Evolutionary conservation across 129 eudicot genomes (phyloP), one percentile per base, ranked within the genome.

Genomic region (Dittrichia graveolens): DNA sequence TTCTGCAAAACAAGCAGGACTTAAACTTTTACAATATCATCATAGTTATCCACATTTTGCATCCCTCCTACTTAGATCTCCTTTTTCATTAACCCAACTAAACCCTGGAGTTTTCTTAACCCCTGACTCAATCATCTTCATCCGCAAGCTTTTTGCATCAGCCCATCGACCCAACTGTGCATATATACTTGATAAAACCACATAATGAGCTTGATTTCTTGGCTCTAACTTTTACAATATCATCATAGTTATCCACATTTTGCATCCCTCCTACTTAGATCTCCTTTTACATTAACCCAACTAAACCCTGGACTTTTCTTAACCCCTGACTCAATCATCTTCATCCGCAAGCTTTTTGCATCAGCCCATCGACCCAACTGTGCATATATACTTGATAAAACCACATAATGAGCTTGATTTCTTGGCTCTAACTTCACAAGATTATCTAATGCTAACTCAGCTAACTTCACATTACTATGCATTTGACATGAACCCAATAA

Each of bases 401-500:
- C 91, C 39, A 85, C 85, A 67, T 85, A 89, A 56, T 86, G 95
- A 63, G 91, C 85, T 24, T 85, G 85, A 52, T 83, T 85, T 62
- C 80, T 71, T 0, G 83, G 80, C 78, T 89, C 91, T 19, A 89
- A 80, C 48, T 77, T 79, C 63, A 68, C 86, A 65, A 89, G 88
- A 52, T 85, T 52, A 37, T 83, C 76, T 31, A 81, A 61, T 15
- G 87, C 91, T 37, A 83, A 39, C 71, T 89, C 95, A 37, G 79
- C 95, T 52, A 89, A 47, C n/a, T 70, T 73, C 9, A 84, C 79
- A 79, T 89, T 83, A 71, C 83, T 69, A 85, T 89, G 85, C 88
- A 83, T 81, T 63, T 74, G 84, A 74, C 95, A 85, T 8, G 95
- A 91, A 76, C 86, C 88, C 70, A 89, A 75, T 48, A 89, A 78